A percentile compares a stretch with the other conserved stretches of the same genome.
Conservation (phyloP, 2,329 filamentous ascomycete species). For the Exophiala sp. region DNA sequence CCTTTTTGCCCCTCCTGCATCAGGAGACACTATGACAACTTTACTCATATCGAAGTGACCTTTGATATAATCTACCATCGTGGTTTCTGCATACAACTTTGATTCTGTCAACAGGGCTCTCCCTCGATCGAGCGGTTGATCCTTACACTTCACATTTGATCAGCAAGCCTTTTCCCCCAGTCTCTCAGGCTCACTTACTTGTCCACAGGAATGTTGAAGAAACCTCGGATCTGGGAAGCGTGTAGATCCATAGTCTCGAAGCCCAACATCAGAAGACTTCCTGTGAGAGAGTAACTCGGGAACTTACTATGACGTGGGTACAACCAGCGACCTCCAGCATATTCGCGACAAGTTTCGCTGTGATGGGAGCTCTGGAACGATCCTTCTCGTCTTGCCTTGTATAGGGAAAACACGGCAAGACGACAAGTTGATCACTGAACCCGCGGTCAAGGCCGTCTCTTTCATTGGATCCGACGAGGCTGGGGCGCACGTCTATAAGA, state of each 20-base stretch:
- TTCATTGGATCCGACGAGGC: no score
- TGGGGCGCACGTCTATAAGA: no score
- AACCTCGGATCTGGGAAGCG: constrained; percentile 94
- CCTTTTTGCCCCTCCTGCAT: constrained; percentile 84
- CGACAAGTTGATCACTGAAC: constrained; percentile 32
- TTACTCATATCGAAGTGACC: constrained; percentile 77
- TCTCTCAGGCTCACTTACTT: constrained; percentile 56
- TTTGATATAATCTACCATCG: constrained; percentile 62
- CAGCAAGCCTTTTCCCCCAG: not conserved
- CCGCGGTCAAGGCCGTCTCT: no score
- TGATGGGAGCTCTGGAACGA: constrained; percentile 90
- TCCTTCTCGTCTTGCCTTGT: constrained; percentile 97
- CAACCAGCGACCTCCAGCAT: constrained; percentile 94
- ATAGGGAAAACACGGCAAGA: constrained; percentile 94
- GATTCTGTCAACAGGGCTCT: no score
- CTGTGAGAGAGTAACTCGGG: not conserved
- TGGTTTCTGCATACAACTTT: constrained; percentile 56
- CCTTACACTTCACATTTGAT: no score
- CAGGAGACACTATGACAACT: constrained; percentile 87
- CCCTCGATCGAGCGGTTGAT: no score
- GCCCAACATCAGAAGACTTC: not conserved
- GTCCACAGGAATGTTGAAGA: constrained; percentile 96
- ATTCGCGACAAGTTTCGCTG: constrained; percentile 90
- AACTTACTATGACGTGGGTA: constrained; percentile 67
- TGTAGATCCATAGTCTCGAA: constrained; percentile 88